These are phyloP conservation scores for Geotrichum histeridarum DNA, from an alignment of 1,139 yeast species.

Conservation along the genomic window DNA sequence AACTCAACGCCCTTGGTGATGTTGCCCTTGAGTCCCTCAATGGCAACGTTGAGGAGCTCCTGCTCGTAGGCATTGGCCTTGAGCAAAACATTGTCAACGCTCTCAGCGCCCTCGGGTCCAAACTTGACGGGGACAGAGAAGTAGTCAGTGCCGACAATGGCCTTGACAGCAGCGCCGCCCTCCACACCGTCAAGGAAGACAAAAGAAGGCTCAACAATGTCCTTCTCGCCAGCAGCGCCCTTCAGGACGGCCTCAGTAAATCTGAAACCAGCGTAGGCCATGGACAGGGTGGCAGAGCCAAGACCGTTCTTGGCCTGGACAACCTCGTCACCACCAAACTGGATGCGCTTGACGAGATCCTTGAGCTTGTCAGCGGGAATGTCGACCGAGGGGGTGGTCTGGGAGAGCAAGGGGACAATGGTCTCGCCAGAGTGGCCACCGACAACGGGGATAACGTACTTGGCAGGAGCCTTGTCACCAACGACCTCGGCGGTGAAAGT, in stretches of 20 bases:
- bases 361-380: conserved; percentile 51
- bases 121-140: conserved; percentile 85
- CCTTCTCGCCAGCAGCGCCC: conserved; percentile 53
- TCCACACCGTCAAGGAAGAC: conserved; percentile 43
- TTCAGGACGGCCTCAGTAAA: conserved; percentile 71
- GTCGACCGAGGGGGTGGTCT: conserved; percentile 46
- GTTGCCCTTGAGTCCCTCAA: conserved; percentile 69
- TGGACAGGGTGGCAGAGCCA: conserved; percentile 91
- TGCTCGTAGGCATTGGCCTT: conserved; percentile 35
- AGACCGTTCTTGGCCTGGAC: conserved; percentile 92
- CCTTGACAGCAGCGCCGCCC: conserved; percentile 39
- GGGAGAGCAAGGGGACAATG: conserved; percentile 81
- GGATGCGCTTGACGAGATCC: conserved; percentile 77
- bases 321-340: conserved; percentile 96
- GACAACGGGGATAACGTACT: conserved; percentile 71
- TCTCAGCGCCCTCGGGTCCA: conserved; percentile 78
- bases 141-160: conserved; percentile 62
- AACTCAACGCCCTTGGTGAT: conserved; percentile 67
- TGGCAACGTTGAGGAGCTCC: conserved; percentile 69
- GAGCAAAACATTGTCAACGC: conserved; percentile 46
- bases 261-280: conserved; percentile 94
- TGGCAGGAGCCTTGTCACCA: conserved; percentile 46
- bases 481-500: conserved; percentile 64
- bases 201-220: conserved; percentile 68
- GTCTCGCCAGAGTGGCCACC: conserved; percentile 98